phyloP scores from a whole-genome alignment of 2,329 filamentous ascomycete genomes.

The Neonectria sp. region DNA sequence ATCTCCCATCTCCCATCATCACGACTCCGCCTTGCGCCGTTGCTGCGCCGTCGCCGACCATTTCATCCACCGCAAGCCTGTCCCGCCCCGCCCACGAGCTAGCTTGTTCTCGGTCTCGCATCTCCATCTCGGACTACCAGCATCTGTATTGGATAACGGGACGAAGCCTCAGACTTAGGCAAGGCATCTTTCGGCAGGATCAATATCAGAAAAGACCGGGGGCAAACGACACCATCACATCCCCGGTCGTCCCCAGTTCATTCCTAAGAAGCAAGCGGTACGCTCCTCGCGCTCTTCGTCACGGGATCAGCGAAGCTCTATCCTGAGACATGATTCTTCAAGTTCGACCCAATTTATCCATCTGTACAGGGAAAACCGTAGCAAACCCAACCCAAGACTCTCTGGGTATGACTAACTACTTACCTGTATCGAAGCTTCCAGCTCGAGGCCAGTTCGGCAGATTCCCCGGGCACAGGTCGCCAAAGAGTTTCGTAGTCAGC shows the following conservation, averaged over 20 bases:
- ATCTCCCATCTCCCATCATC: slow-evolving; percentile 6
- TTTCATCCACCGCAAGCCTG: not conserved
- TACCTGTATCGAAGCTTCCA: too few species aligned
- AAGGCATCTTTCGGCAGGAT: not conserved
- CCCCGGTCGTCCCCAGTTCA: too few species aligned
- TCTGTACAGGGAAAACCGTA: not conserved
- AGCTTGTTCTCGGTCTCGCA: slow-evolving; percentile 1
- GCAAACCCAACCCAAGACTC: not conserved
- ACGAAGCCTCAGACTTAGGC: not conserved
- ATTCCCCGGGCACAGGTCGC: not conserved
- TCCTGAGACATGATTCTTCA: not conserved
- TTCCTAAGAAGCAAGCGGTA: not conserved
- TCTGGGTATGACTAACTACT: not conserved
- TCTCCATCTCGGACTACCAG: not conserved
- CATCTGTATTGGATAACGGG: not conserved
- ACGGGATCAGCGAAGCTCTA: not conserved
- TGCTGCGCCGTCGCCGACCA: slow-evolving; percentile 4
- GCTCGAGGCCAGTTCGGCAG: not conserved
- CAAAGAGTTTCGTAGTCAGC: not conserved
- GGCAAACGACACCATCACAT: too few species aligned
- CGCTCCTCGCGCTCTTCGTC: not conserved
- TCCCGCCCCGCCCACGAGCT: not conserved
- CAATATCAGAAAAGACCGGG: not conserved
- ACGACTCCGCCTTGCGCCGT: slow-evolving; percentile 15
- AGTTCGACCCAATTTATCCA: not conserved